Evolutionary conservation across 2,329 filamentous ascomycete genomes (phyloP).

Genomic region (Coniochaeta ligniaria): DNA sequence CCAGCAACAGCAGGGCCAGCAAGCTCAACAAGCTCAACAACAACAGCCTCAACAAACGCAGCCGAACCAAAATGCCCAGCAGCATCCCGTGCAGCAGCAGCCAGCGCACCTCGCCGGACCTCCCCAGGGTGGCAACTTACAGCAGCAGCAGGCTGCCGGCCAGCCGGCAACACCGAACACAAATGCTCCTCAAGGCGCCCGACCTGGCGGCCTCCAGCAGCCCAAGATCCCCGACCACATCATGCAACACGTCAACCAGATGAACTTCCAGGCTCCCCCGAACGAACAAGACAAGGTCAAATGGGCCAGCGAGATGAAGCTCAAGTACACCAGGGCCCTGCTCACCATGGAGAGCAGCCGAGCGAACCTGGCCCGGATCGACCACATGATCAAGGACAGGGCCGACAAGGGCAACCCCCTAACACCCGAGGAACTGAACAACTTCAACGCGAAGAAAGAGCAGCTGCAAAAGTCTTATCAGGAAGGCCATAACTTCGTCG

Average conservation of each 20-base stretch:
- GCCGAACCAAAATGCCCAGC: neutral
- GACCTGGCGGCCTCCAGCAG: neutral
- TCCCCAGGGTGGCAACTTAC: conserved; percentile 1
- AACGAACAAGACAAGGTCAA: conserved; percentile 35
- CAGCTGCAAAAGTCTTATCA: conserved; percentile 34
- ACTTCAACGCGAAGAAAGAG: conserved; percentile 35
- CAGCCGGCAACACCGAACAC: neutral
- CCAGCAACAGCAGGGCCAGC: conserved; percentile 17
- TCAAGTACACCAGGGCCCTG: conserved; percentile 39
- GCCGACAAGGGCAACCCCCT: conserved; percentile 34
- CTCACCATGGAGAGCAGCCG: conserved; percentile 41
- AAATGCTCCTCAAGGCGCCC: neutral
- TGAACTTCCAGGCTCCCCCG: conserved; percentile 37
- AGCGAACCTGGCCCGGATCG: conserved; percentile 31
- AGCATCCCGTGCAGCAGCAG: conserved; percentile 1
- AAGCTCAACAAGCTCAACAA: conserved; percentile 4
- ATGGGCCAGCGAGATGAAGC: conserved; percentile 40
- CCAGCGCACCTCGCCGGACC: neutral
- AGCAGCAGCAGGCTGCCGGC: neutral
- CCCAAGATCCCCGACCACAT: conserved; percentile 17
- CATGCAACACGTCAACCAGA: conserved; percentile 37
- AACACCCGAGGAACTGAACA: conserved; percentile 38
- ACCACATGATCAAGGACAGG: conserved; percentile 33
- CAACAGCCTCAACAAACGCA: conserved; percentile 1
- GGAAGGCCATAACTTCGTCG: conserved; percentile 41